phyloP scores from a whole-genome alignment of 2,329 filamentous ascomycete species.

The Sporothrix humicola region DNA sequence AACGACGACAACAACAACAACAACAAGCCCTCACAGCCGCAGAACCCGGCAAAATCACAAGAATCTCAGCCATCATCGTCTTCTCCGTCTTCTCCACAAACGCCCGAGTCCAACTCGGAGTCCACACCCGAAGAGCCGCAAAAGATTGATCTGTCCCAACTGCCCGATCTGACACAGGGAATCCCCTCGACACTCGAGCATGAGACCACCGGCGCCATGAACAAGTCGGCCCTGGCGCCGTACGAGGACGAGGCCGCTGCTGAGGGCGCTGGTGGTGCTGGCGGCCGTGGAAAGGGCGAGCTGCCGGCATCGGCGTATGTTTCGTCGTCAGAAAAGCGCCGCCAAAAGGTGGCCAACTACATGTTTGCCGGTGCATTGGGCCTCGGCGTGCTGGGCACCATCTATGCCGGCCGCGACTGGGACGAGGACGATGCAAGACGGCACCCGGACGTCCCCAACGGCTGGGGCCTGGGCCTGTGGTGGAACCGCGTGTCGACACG shows the following conservation, averaged over 20 bases:
- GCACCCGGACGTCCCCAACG: conserved; percentile 76
- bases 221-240: conserved; percentile 47
- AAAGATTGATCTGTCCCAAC: conserved; percentile 65
- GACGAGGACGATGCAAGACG: conserved; percentile 72
- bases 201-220: conserved; percentile 64
- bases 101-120: conserved; percentile 35
- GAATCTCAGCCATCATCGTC: background rate
- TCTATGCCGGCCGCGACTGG: conserved; percentile 89
- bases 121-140: conserved; percentile 41
- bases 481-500: conserved; percentile 81
- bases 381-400: conserved; percentile 61
- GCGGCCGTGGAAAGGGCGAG: conserved; percentile 66
- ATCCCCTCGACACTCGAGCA: conserved; percentile 89
- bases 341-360: conserved; percentile 76
- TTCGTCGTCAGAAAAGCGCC: conserved; percentile 85
- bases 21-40: conserved; percentile 13
- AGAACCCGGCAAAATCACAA: background rate
- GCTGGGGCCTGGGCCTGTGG: conserved; percentile 76
- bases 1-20: conserved; percentile 1
- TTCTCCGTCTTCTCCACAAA: background rate
- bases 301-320: conserved; percentile 82
- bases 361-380: conserved; percentile 68
- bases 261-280: conserved; percentile 45
- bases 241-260: conserved; percentile 47
- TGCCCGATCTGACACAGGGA: conserved; percentile 91